Base-by-base conservation (phyloP, 2,329 filamentous ascomycete genomes). In the Trichoderma sp. region DNA sequence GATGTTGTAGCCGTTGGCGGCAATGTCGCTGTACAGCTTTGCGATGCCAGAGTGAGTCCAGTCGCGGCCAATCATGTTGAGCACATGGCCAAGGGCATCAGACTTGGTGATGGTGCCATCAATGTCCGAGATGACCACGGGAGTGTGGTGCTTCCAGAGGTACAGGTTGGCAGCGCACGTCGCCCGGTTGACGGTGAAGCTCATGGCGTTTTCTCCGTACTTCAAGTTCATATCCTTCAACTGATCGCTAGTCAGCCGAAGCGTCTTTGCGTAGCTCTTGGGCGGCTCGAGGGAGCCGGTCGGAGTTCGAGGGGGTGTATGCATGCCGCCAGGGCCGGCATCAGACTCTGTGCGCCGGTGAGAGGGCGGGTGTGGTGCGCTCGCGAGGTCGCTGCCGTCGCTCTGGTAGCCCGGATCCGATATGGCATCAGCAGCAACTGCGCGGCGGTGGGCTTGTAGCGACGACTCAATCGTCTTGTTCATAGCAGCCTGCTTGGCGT, bases 51-150 rank as follows among this genome's bases (percentile, higher is more conserved):
- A 86, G 76, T 99, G 95, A 3, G 95, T 99, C 95, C 95, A 99
- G 77, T 99, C 95, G 55, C 95, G 89, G 48, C 95, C 95, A 69
- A 99, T 94, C 87, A 95, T 95, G 80, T 94, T 98, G 62, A 98
- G 79, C 50, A 99, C 92, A 73, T 99, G 95, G 15, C 95, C 95
- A 15, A 97, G 81, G 17, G 93, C 93, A 78, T 97, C 93, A 3
- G 93, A 97, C 79, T 99, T 99, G 66, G 95, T 99, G 72, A 99
- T 99, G 24, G 95, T 99, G 59, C 95, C 95, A 77, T 99, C 95
- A 72, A 99, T 98, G 76, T 99, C 95, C 0, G 94, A 98, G 68
- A 99, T 97, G 55, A 99, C 93, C 64, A 99, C 94, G 0, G 95
- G 96, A 0, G 90, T 90, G 72, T 96, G 90, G 73, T 94, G 88